phyloP scores from a whole-genome alignment of 768 basidiomycete species.

The Lactarius hatsudake region DNA sequence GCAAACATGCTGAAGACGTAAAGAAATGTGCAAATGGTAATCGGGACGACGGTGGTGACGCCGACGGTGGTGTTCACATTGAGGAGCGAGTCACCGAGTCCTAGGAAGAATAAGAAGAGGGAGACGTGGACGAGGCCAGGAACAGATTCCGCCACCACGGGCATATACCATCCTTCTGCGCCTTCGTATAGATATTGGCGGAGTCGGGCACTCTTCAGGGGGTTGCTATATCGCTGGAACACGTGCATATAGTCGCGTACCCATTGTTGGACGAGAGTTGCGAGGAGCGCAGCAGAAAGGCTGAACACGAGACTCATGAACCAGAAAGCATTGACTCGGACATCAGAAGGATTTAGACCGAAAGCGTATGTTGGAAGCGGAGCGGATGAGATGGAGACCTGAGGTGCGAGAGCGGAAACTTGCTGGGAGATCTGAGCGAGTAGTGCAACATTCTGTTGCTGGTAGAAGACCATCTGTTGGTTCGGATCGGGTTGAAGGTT shows the following conservation, averaged over 20 bases:
- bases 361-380: no score
- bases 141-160: constrained; percentile 41
- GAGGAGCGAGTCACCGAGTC: constrained; percentile 44
- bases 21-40: constrained; percentile 6
- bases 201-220: constrained; percentile 38
- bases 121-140: constrained; percentile 49
- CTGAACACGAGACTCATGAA: no score
- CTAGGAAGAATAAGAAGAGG: constrained; percentile 48
- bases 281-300: no score
- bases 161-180: constrained; percentile 40
- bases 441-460: no score
- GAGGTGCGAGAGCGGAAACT: no score
- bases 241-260: constrained; percentile 34
- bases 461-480: no score
- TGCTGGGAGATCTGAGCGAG: no score
- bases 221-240: constrained; percentile 33
- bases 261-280: no score
- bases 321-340: no score
- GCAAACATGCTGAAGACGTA: constrained; percentile 21
- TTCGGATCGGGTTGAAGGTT: background rate
- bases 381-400: no score
- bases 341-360: no score
- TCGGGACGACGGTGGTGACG: background rate
- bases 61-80: constrained; percentile 28
- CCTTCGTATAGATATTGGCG: constrained; percentile 39